phyloP scores from a whole-genome alignment of 1,284 basidiomycete genomes.

The Boletus sp. region DNA sequence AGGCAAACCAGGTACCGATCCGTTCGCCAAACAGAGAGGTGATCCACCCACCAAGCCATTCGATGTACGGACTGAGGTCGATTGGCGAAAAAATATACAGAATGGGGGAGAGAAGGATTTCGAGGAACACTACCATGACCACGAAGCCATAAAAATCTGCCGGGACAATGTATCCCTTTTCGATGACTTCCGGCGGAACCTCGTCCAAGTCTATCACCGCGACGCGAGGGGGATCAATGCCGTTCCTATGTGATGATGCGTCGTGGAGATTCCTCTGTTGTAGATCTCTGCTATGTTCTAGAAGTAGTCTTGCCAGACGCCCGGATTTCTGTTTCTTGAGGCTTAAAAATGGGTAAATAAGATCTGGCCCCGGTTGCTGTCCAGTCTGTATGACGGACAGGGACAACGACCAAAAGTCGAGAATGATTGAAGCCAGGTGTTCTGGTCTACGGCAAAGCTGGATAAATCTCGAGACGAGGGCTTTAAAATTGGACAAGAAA shows the following conservation, averaged over 20 bases:
- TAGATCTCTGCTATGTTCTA: not conserved
- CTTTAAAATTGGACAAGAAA: not conserved
- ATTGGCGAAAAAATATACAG: not conserved
- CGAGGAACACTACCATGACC: not conserved
- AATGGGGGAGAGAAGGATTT: not conserved
- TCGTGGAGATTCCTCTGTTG: not conserved
- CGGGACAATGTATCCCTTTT: constrained; percentile 3
- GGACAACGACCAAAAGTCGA: constrained; percentile 1
- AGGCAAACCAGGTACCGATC: not conserved
- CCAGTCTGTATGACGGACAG: not conserved
- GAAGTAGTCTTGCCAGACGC: constrained; percentile 2
- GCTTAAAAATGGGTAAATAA: constrained; percentile 4
- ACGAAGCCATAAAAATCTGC: constrained; percentile 1
- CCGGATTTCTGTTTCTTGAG: constrained; percentile 1
- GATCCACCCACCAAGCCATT: not conserved
- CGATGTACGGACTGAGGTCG: not conserved
- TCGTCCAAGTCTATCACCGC: constrained; percentile 3
- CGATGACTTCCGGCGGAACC: not conserved
- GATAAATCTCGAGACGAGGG: not conserved
- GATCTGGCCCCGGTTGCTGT: not conserved
- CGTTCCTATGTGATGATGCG: not conserved
- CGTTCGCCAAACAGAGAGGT: not conserved
- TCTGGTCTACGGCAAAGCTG: not conserved
- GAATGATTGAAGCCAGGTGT: not conserved
- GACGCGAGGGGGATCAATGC: constrained; percentile 1